Base-by-base conservation (phyloP, 2,329 filamentous ascomycete species). In the Keithomyces neogunnii region DNA sequence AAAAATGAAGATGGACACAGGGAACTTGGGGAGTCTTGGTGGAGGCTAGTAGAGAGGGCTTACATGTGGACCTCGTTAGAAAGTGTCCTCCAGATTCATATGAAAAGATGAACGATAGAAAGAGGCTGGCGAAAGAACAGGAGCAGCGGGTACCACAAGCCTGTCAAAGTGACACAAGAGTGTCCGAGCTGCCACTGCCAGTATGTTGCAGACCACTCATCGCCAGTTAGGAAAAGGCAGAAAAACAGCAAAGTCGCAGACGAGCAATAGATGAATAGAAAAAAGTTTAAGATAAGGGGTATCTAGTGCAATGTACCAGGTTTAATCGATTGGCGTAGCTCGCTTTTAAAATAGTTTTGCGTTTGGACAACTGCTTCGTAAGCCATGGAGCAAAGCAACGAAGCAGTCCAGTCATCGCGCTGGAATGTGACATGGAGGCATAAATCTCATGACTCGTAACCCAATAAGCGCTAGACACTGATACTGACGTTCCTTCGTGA, bases 401-500 rank as follows among this genome's bases (percentile, higher is more conserved):
- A 32, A 31, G 30, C 31, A 39, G 11, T 45, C 19, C 35, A n/a
- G 19, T 38, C 48, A n/a, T 28, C 29, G 10, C 13, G 10, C 13
- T 11, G 4, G 10, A 11, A 43, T 13, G 29, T 19, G 11, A n/a
- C 31, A 29, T 39, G 32, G 36, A 11, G 4, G 33, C 38, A 9
- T 5, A 10, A 38, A n/a, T 11, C 35, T 30, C 47, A 31, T 31
- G 26, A 19, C 8, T 33, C 29, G 30, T 48, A 40, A n/a, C 29
- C n/a, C 13, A 32, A 19, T 19, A 19, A 10, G 28, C 8, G 40
- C 36, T 63, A 82, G 19, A 85, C 73, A 19, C 70, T 69, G 53
- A 88, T 85, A 54, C 77, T 81, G 46, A 84, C 73, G 51, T 77
- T 80, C 61, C 87, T 86, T 56, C 85, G 75, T 50, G 75, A 72